phyloP scores from a whole-genome alignment of 306 rosid species.

The Lathyrus aphaca region DNA sequence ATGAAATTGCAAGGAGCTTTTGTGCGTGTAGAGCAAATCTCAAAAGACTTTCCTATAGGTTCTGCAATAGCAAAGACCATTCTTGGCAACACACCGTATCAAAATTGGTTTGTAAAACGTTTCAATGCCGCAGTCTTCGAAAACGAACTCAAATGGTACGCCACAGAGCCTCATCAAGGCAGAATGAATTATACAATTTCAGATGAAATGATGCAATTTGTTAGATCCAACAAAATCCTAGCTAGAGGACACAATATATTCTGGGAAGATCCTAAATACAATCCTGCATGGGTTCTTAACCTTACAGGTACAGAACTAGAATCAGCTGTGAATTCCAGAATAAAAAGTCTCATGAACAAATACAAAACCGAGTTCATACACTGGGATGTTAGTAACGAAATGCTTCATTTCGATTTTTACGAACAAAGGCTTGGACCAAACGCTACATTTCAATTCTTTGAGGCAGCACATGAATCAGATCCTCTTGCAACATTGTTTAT shows the following conservation, averaged over 20 bases:
- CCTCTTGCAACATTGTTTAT: slow-evolving; percentile 79
- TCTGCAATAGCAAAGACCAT: slow-evolving; percentile 88
- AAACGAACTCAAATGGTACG: slow-evolving; percentile 93
- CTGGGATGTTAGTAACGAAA: slow-evolving; percentile 96
- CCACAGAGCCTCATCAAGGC: slow-evolving; percentile 87
- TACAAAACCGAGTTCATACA: slow-evolving; percentile 82
- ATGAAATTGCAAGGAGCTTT: slow-evolving; percentile 61
- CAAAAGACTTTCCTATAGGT: slow-evolving; percentile 87
- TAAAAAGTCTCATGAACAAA: slow-evolving; percentile 66
- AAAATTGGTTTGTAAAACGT: slow-evolving; percentile 83
- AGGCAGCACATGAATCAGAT: slow-evolving; percentile 71
- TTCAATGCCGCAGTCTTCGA: slow-evolving; percentile 90
- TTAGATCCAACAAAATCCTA: slow-evolving; percentile 63
- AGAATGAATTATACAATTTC: slow-evolving; percentile 60
- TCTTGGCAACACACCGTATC: slow-evolving; percentile 76
- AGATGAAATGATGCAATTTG: slow-evolving; percentile 75
- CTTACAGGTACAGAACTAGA: slow-evolving; percentile 54
- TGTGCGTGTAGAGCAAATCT: slow-evolving; percentile 52
- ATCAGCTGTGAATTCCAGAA: slow-evolving; percentile 64
- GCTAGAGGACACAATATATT: slow-evolving; percentile 93
- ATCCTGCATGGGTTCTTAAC: slow-evolving; percentile 72
- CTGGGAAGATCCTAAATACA: slow-evolving; percentile 91
- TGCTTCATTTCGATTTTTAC: slow-evolving; percentile 95
- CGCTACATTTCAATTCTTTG: slow-evolving; percentile 67
- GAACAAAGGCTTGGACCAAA: slow-evolving; percentile 71